Conservation (phyloP, 257 asterid species). For the Gentiana macrophylla region DNA sequence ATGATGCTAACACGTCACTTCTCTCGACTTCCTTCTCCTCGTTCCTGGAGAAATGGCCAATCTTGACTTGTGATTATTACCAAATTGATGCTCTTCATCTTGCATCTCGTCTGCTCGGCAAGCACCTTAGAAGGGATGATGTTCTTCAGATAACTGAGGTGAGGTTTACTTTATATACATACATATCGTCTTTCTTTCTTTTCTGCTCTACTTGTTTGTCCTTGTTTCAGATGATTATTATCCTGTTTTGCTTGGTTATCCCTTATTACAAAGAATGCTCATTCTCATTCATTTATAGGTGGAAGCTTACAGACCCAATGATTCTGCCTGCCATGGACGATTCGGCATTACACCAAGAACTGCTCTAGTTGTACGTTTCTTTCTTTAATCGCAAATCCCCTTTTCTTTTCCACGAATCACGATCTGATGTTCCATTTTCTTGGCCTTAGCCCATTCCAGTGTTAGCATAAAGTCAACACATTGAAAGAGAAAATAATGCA, state of each 20-base stretch:
- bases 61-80: slow-evolving; percentile 52
- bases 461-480: no score
- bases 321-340: slow-evolving; percentile 94
- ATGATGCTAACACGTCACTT: slow-evolving; percentile 3
- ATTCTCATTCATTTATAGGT: slow-evolving; percentile 35
- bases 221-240: slow-evolving; percentile 21
- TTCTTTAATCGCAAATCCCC: not conserved
- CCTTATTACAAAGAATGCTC: no score
- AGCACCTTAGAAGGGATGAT: slow-evolving; percentile 66
- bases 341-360: slow-evolving; percentile 90
- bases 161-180: no score
- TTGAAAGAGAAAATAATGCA: no score
- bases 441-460: no score
- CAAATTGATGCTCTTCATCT: slow-evolving; percentile 93
- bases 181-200: no score
- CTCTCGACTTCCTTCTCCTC: slow-evolving; percentile 13
- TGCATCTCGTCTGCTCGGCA: slow-evolving; percentile 90
- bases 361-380: slow-evolving; percentile 72
- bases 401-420: not conserved
- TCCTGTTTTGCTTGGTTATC: slow-evolving; percentile 61
- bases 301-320: slow-evolving; percentile 91
- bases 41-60: slow-evolving; percentile 26
- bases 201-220: not conserved
- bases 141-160: slow-evolving; percentile 83
- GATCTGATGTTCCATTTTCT: no score